phyloP scores from a whole-genome alignment of 2,329 filamentous ascomycete species.

The Trichoderma asperellum region DNA sequence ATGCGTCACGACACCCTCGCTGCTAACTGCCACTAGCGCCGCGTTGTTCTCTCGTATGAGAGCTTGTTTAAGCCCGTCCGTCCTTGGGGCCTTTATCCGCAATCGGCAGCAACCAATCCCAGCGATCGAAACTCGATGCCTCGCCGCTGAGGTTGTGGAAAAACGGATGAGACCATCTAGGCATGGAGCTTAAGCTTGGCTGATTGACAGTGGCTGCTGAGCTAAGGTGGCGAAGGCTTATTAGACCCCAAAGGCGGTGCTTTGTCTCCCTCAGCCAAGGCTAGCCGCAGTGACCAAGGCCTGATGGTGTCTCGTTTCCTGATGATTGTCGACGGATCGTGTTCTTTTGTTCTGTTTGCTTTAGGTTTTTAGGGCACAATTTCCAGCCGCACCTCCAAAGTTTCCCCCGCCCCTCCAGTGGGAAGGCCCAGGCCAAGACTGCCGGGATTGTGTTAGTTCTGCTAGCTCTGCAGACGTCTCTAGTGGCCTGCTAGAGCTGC shows the following conservation, averaged over 20 bases:
- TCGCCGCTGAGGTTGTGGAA: neutral
- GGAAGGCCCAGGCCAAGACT: neutral
- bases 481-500: slow-evolving; percentile 4
- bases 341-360: neutral
- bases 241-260: neutral
- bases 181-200: neutral
- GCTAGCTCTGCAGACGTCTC: neutral
- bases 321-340: slow-evolving; percentile 18
- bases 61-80: neutral
- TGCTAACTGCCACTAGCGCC: neutral
- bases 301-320: slow-evolving; percentile 1
- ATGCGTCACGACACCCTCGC: slow-evolving; percentile 12
- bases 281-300: neutral
- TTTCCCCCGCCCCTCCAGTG: slow-evolving; percentile 20
- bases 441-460: neutral
- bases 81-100: slow-evolving; percentile 3
- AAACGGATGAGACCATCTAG: neutral
- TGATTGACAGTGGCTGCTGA: slow-evolving; percentile 21
- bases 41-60: neutral
- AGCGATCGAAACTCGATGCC: neutral
- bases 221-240: slow-evolving; percentile 25
- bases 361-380: slow-evolving; percentile 3
- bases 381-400: slow-evolving; percentile 26
- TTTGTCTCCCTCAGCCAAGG: neutral
- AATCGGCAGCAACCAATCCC: slow-evolving; percentile 1